These are phyloP conservation scores for Aspergillus saccharolyticus DNA, from an alignment of 495 filamentous ascomycete genomes.

Conservation along the genomic window DNA sequence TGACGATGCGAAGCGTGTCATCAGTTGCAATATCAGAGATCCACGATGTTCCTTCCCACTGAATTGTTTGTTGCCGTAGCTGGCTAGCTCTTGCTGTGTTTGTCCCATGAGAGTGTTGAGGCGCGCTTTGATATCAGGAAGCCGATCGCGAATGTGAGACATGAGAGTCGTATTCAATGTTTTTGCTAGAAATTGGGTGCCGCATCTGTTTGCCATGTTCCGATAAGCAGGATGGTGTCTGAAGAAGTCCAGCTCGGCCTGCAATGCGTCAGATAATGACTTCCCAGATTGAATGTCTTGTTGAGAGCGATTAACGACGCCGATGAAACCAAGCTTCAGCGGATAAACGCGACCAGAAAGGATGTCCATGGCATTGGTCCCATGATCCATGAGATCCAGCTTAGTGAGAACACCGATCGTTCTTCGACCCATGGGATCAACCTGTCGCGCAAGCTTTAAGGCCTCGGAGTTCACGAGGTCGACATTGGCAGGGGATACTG, in stretches of 20 bases:
- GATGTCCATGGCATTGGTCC: conserved; percentile 96
- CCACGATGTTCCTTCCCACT: conserved; percentile 96
- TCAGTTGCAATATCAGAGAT: conserved; percentile 89
- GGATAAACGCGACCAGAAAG: conserved; percentile 95
- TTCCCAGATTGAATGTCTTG: conserved; percentile 98
- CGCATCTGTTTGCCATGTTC: conserved; percentile 90
- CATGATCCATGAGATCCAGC: conserved; percentile 97
- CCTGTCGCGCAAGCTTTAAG: conserved; percentile 92
- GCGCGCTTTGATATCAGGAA: conserved; percentile 97
- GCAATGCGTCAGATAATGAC: conserved; percentile 80
- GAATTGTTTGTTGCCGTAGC: conserved; percentile 97
- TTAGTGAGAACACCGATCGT: conserved; percentile 98
- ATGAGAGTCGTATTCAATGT: conserved; percentile 92
- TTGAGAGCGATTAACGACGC: conserved; percentile 95
- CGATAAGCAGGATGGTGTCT: conserved; percentile 94
- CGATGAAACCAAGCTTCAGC: conserved; percentile 95
- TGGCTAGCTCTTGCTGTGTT: conserved; percentile 96
- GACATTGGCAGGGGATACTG: conserved; percentile 96
- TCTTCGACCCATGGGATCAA: conserved; percentile 88
- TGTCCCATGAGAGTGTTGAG: conserved; percentile 98
- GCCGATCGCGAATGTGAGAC: conserved; percentile 89
- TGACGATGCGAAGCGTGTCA: conserved; percentile 96
- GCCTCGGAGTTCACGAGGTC: conserved; percentile 98
- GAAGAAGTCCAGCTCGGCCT: conserved; percentile 92
- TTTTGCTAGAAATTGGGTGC: conserved; percentile 93